phyloP scores from a whole-genome alignment of 352 stramenopile genomes.

The Pseudoperonospora humuli region DNA sequence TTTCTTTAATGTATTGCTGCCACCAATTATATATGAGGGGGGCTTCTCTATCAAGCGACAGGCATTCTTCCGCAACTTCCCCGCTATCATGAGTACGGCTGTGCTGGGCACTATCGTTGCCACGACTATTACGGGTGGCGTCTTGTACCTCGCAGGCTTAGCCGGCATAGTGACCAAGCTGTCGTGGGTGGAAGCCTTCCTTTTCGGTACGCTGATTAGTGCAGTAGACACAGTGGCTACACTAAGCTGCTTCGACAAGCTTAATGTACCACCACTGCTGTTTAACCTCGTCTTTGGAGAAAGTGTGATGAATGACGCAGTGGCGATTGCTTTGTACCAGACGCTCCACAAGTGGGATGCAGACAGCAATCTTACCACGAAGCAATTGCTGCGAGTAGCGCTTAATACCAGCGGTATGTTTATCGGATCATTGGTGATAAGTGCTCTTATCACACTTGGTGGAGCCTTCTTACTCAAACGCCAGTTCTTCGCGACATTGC shows the following conservation, averaged over 20 bases:
- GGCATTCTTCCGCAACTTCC: conserved; percentile 82
- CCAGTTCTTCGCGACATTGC: conserved; percentile 56
- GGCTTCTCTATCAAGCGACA: conserved; percentile 82
- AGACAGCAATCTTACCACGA: conserved; percentile 54
- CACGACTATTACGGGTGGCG: conserved; percentile 64
- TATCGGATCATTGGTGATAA: conserved; percentile 65
- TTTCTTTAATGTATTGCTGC: conserved; percentile 82
- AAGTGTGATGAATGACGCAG: conserved; percentile 91
- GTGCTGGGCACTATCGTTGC: conserved; percentile 74
- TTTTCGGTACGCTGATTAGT: conserved; percentile 90
- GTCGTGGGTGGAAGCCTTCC: conserved; percentile 86
- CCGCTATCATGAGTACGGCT: conserved; percentile 78
- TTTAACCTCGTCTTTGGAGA: conserved; percentile 96
- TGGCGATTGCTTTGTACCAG: conserved; percentile 91
- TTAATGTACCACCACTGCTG: conserved; percentile 77
- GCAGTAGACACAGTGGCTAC: conserved; percentile 91
- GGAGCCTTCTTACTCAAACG: conserved; percentile 76
- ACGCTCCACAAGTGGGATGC: conserved; percentile 86
- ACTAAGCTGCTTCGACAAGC: conserved; percentile 89
- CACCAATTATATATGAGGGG: conserved; percentile 83
- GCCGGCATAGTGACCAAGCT: conserved; percentile 60
- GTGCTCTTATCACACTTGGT: conserved; percentile 55
- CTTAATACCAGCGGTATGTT: conserved; percentile 74
- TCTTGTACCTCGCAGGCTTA: conserved; percentile 59
- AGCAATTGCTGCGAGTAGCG: conserved; percentile 52